These are phyloP conservation scores for Aspergillus baeticus DNA, from an alignment of 495 filamentous ascomycete species.

Conservation along the genomic window DNA sequence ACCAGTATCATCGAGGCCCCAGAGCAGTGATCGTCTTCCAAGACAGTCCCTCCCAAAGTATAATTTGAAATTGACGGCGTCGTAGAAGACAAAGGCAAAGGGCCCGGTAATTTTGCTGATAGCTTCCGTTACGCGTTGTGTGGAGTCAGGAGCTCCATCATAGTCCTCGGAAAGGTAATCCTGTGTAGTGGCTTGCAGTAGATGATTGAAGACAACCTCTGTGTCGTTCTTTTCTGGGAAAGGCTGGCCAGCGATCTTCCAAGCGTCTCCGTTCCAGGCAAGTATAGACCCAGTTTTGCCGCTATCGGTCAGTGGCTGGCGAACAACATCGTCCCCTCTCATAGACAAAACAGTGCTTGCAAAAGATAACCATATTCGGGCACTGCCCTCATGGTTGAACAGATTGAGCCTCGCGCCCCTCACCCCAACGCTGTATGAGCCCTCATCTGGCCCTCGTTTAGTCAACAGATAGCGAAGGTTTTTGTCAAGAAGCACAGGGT, in stretches of 20 bases:
- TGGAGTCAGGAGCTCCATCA: conserved; percentile 11
- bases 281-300: conserved; percentile 62
- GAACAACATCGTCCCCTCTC: conserved; percentile 66
- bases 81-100: conserved; percentile 89
- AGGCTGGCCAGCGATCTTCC: conserved; percentile 60
- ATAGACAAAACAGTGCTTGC: conserved; percentile 84
- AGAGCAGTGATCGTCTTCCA: conserved; percentile 79
- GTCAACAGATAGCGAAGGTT: conserved; percentile 43
- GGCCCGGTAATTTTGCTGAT: conserved; percentile 73
- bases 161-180: conserved; percentile 16
- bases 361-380: conserved; percentile 52
- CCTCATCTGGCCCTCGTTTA: conserved; percentile 58
- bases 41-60: conserved; percentile 85
- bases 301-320: conserved; percentile 69
- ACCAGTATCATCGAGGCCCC: conserved; percentile 40
- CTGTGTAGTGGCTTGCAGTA: conserved; percentile 48
- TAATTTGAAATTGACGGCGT: conserved; percentile 55
- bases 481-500: conserved; percentile 32
- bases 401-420: conserved; percentile 5
- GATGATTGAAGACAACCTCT: conserved; percentile 61
- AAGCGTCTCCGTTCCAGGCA: conserved; percentile 99
- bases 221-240: conserved; percentile 81
- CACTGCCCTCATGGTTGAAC: conserved; percentile 3
- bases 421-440: conserved; percentile 22
- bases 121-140: conserved; percentile 45